These are phyloP conservation scores for Heliocybe sulcata DNA, from an alignment of 1,284 basidiomycete genomes.

Conservation along the genomic window DNA sequence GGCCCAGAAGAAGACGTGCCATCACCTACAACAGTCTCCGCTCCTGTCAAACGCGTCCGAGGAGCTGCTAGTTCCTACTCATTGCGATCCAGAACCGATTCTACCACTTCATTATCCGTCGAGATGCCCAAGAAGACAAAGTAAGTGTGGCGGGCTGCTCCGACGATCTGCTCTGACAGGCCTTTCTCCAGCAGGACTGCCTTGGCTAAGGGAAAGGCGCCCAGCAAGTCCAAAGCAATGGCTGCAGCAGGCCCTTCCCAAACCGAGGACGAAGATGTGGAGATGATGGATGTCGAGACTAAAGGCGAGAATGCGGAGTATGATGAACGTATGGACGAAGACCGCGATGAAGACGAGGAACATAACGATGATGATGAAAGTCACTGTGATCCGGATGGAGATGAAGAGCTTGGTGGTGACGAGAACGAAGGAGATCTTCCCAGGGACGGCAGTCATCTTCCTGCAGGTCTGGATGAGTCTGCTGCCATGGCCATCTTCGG, in stretches of 20 bases:
- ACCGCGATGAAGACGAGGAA: slow-evolving; percentile 33
- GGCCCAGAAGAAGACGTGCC: slow-evolving; percentile 56
- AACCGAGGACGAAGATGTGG: slow-evolving; percentile 61
- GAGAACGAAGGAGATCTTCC: slow-evolving; percentile 22
- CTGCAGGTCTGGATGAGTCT: slow-evolving; percentile 63
- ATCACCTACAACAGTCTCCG: slow-evolving; percentile 28
- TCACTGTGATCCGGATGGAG: slow-evolving; percentile 36
- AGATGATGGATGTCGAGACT: slow-evolving; percentile 66
- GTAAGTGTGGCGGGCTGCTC: slow-evolving; percentile 26
- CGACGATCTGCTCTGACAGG: slow-evolving; percentile 7
- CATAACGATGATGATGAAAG: slow-evolving; percentile 35
- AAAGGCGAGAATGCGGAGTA: slow-evolving; percentile 29
- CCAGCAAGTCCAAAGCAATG: slow-evolving; percentile 52
- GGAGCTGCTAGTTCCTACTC: slow-evolving; percentile 45
- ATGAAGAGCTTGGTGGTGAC: slow-evolving; percentile 30
- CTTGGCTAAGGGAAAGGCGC: slow-evolving; percentile 54
- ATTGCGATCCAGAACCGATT: slow-evolving; percentile 51
- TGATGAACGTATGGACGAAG: slow-evolving; percentile 39
- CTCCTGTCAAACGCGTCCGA: slow-evolving; percentile 50
- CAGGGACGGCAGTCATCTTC: slow-evolving; percentile 30
- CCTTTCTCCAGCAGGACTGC: slow-evolving; percentile 27
- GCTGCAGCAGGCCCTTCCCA: slow-evolving; percentile 52
- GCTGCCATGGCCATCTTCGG: slow-evolving; percentile 79
- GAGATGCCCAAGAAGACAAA: slow-evolving; percentile 72
- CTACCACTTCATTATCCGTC: slow-evolving; percentile 28